phyloP scores from a whole-genome alignment of 1,284 basidiomycete genomes.

The Mycena citricolor region DNA sequence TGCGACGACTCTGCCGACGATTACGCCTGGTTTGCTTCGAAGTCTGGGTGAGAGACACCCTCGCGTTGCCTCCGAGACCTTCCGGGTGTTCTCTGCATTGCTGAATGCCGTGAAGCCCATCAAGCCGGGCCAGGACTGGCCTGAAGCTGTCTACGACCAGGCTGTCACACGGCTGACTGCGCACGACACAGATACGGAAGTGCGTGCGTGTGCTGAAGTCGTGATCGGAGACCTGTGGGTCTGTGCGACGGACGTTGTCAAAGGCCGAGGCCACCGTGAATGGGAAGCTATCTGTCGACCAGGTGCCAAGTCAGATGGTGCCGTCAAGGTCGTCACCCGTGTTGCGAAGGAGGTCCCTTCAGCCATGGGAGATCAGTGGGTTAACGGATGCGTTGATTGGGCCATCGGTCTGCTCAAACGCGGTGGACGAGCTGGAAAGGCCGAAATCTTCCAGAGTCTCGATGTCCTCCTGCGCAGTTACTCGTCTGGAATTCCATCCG shows the following conservation, averaged over 20 bases:
- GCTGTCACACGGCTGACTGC: conserved; percentile 71
- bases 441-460: conserved; percentile 79
- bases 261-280: conserved; percentile 61
- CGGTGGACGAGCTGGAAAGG: conserved; percentile 77
- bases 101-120: conserved; percentile 64
- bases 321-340: conserved; percentile 70
- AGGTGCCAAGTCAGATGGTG: conserved; percentile 70
- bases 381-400: conserved; percentile 78
- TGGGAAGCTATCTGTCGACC: conserved; percentile 82
- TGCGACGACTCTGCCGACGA: conserved; percentile 54
- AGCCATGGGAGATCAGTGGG: conserved; percentile 69
- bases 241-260: conserved; percentile 74
- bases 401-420: conserved; percentile 77
- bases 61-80: conserved; percentile 78
- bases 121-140: conserved; percentile 54
- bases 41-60: conserved; percentile 75
- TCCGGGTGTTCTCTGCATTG: conserved; percentile 75
- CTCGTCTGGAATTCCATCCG: conserved; percentile 57
- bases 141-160: conserved; percentile 72
- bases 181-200: conserved; percentile 89
- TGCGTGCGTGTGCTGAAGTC: conserved; percentile 81
- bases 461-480: conserved; percentile 74
- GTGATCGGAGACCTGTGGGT: conserved; percentile 86
- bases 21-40: conserved; percentile 75
- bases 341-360: conserved; percentile 64